Evolutionary conservation across 768 basidiomycete species (phyloP).

Genomic region (Leucosporidium creatinivorum): DNA sequence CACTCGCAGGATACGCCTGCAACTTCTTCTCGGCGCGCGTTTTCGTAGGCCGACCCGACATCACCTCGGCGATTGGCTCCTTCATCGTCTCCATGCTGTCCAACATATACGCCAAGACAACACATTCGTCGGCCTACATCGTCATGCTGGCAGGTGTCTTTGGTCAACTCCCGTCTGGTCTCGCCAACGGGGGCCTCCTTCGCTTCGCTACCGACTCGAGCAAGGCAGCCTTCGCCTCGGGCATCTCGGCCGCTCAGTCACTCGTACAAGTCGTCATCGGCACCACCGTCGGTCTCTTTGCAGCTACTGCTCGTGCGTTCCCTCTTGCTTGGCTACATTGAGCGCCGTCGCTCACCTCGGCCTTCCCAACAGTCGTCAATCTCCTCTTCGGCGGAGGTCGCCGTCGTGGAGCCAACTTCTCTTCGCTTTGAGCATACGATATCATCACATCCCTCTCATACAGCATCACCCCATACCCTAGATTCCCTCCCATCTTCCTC

Average conservation of each 20-base stretch:
- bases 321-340: no score
- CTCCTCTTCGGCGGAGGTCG: no score
- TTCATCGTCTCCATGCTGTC: slow-evolving; percentile 73
- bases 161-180: slow-evolving; percentile 76
- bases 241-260: slow-evolving; percentile 67
- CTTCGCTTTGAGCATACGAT: no score
- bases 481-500: no score
- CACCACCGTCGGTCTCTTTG: slow-evolving; percentile 66
- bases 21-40: slow-evolving; percentile 58
- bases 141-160: slow-evolving; percentile 43
- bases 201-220: slow-evolving; percentile 50
- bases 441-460: no score
- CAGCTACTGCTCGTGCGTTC: slow-evolving; percentile 49
- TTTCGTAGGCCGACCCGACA: slow-evolving; percentile 46
- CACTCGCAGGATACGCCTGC: slow-evolving; percentile 54
- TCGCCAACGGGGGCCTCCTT: slow-evolving; percentile 70
- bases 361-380: no score
- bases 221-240: slow-evolving; percentile 47
- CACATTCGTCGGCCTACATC: slow-evolving; percentile 48
- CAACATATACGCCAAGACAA: slow-evolving; percentile 60
- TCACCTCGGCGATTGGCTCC: slow-evolving; percentile 68
- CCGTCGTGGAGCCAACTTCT: no score
- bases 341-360: no score
- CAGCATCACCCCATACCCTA: no score
- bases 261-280: slow-evolving; percentile 70